phyloP scores from a whole-genome alignment of 2,329 filamentous ascomycete species.

The Monosporascus sp. region DNA sequence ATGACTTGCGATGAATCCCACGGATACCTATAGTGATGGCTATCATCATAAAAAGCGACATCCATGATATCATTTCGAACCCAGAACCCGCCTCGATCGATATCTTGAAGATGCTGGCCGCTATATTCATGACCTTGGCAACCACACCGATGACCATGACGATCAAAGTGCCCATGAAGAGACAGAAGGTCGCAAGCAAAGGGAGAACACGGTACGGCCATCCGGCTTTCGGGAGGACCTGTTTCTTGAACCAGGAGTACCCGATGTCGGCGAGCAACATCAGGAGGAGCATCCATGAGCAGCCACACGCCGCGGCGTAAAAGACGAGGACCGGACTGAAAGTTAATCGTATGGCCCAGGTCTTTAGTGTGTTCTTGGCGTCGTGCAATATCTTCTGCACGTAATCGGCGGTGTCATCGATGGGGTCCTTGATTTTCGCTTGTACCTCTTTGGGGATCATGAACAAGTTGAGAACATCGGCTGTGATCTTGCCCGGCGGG shows the following conservation, averaged over 20 bases:
- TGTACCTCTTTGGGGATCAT: conserved; percentile 1
- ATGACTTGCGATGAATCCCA: background rate
- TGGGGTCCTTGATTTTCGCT: background rate
- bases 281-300: background rate
- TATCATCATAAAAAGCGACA: background rate
- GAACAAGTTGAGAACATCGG: background rate
- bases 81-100: background rate
- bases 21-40: background rate
- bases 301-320: background rate
- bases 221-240: background rate
- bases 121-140: background rate
- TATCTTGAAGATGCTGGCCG: background rate
- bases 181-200: background rate
- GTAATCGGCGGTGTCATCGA: background rate
- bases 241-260: background rate
- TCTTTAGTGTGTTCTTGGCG: background rate
- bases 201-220: background rate
- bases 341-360: background rate
- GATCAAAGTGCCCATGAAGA: background rate
- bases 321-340: background rate
- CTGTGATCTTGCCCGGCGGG: background rate
- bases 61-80: background rate
- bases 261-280: background rate
- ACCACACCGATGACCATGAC: background rate
- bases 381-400: background rate